Evolutionary conservation across 192 early-diverging fungal genomes (phyloP).

Genomic region (Entomortierella parvispora): DNA sequence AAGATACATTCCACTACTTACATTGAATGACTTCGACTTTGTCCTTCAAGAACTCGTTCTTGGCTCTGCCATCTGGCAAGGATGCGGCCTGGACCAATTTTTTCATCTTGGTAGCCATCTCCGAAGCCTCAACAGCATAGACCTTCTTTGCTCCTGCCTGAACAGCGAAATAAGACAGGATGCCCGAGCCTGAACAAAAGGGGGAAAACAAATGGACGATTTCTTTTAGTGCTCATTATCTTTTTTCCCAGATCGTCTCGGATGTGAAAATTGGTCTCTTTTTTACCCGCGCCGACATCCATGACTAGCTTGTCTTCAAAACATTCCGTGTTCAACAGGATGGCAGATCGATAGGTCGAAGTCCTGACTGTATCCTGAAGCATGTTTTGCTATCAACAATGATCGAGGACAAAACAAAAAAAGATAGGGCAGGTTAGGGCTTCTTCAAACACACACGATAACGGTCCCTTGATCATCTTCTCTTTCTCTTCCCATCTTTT

Average conservation of each 20-base stretch:
- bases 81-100: slow-evolving; percentile 77
- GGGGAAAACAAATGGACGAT: not conserved
- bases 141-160: slow-evolving; percentile 94
- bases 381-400: slow-evolving; percentile 91
- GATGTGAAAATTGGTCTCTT: not conserved
- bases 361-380: slow-evolving; percentile 95
- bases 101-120: slow-evolving; percentile 93
- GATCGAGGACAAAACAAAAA: not conserved
- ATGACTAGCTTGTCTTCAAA: slow-evolving; percentile 87
- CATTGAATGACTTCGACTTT: slow-evolving; percentile 85
- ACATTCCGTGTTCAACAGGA: slow-evolving; percentile 79
- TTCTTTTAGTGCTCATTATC: not conserved
- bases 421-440: not conserved
- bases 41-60: slow-evolving; percentile 79
- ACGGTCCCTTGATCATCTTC: no score
- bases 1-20: slow-evolving; percentile 27
- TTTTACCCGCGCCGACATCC: slow-evolving; percentile 88
- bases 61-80: slow-evolving; percentile 60
- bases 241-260: not conserved
- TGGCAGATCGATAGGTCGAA: slow-evolving; percentile 93
- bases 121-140: slow-evolving; percentile 96
- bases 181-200: slow-evolving; percentile 75
- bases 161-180: slow-evolving; percentile 95
- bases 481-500: no score
- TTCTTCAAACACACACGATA: no score